A percentile compares a stretch with the other conserved stretches of the same genome.
These are phyloP conservation scores for Tritrichomonas musculus DNA, from an alignment of 208 protist species.

Conservation along the genomic window DNA sequence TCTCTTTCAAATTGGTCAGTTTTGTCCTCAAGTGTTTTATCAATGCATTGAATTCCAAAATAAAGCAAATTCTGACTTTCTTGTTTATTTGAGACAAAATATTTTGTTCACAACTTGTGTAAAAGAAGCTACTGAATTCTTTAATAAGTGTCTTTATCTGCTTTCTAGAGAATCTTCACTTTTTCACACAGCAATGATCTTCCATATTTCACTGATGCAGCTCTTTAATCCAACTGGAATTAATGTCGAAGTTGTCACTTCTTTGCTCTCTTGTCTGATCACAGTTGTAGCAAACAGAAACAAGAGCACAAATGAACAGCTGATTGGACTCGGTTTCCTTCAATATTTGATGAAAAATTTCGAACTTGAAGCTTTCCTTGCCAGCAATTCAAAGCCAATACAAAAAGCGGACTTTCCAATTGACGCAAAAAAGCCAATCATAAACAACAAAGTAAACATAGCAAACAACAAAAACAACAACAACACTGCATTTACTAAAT, in stretches of 20 bases:
- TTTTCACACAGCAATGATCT: background rate
- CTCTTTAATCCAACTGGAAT: background rate
- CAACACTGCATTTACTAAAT: background rate
- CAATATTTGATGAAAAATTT: background rate
- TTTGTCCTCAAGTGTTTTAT: background rate
- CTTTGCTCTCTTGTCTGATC: background rate
- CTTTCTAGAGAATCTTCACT: background rate
- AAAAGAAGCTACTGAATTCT: background rate
- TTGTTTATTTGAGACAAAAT: background rate
- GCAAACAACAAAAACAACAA: background rate
- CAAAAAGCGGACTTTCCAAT: background rate
- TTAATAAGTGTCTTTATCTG: background rate
- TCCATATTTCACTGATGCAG: background rate
- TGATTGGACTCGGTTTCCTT: background rate
- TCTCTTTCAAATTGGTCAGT: background rate
- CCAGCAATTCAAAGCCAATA: background rate
- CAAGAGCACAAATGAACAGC: background rate
- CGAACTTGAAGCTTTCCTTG: background rate
- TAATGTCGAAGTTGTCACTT: background rate
- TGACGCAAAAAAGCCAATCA: background rate
- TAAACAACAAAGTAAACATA: background rate
- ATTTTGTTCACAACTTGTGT: background rate
- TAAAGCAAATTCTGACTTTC: background rate
- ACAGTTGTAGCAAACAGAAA: background rate
- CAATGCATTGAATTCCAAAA: background rate